These are phyloP conservation scores for Schoenoplectus triqueter DNA, from an alignment of 202 grass and related monocot genomes.

Conservation along the genomic window DNA sequence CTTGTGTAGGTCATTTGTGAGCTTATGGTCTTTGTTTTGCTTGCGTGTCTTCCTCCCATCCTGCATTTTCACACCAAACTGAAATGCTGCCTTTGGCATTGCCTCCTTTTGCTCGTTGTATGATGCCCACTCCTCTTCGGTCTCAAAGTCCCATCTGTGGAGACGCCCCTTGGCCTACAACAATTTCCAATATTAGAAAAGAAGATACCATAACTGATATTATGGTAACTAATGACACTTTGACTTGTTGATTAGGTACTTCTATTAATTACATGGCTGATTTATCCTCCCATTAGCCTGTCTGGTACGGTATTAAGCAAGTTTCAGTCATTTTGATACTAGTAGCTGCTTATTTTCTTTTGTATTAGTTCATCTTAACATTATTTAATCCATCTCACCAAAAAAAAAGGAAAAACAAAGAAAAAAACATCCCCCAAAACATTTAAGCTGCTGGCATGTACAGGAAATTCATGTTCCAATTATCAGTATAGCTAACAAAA, in stretches of 20 bases:
- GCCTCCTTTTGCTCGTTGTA: conserved; percentile 96
- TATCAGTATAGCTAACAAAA: conserved; percentile 12
- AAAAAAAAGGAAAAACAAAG: conserved; percentile 2
- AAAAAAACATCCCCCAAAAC: not conserved
- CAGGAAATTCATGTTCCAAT: conserved; percentile 27
- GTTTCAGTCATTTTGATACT: not conserved
- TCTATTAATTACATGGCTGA: not conserved
- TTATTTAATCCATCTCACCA: not conserved
- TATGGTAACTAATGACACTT: conserved; percentile 20
- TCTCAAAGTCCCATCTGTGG: conserved; percentile 96
- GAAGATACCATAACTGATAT: conserved; percentile 2
- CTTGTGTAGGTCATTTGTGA: conserved; percentile 92
- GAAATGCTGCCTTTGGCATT: conserved; percentile 98
- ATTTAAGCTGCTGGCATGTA: not conserved
- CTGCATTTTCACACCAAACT: conserved; percentile 98
- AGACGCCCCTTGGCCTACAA: conserved; percentile 90
- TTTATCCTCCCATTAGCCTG: no score
- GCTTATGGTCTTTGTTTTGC: conserved; percentile 98
- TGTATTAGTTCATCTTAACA: not conserved
- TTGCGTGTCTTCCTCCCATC: conserved; percentile 87
- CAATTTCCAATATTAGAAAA: conserved; percentile 31
- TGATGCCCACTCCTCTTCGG: conserved; percentile 86
- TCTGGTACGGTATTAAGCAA: not conserved
- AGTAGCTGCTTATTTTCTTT: not conserved
- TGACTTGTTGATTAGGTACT: not conserved